Evolutionary conservation across 2,329 filamentous ascomycete species (phyloP), one percentile per base, ranked within the genome.

Genomic region (Diaporthe vaccinii): DNA sequence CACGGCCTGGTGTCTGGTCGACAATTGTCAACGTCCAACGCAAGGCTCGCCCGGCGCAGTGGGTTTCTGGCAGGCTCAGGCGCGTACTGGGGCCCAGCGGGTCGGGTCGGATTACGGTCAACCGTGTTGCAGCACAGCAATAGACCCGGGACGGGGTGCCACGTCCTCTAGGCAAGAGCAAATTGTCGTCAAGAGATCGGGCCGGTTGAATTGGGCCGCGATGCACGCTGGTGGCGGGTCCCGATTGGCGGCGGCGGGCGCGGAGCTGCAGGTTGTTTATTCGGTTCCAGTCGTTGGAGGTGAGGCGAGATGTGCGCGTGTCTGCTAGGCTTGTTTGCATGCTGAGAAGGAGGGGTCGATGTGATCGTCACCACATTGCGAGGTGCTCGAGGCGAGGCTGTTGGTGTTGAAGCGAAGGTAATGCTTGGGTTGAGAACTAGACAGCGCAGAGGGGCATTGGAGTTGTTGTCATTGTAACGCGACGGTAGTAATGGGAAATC

Each of bases 161-260:
- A 68, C 65, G 65, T 68, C 46, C 31, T 4, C 31, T 44, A 22
- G 6, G 8, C 22, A 15, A 20, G 31, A 20, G 65, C 22, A 55
- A 69, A 14, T 10, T 17, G 46, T 69, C n/a, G 34, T 69, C 65
- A 55, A 4, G n/a, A 55, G 31, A 0, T 22, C 46, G 20, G 15
- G 22, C 34, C 34, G 34, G n/a, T 41, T 2, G 65, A 69, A 41
- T 69, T 69, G 49, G 65, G 65, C 65, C 49, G 65, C 49, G 49
- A 69, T 41, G 65, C 34, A 28, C 41, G 41, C 9, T 22, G 61
- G 4, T 36, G 49, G 4, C 12, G n/a, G 49, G 14, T 20, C 65
- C 65, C 65, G 46, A 69, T 69, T 69, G 65, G 65, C n/a, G n/a
- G 34, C 34, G n/a, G 22, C 14, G 49, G 65, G 65, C 65, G 65